Conservation (phyloP, 306 rosid genomes). For the Parietaria judaica region DNA sequence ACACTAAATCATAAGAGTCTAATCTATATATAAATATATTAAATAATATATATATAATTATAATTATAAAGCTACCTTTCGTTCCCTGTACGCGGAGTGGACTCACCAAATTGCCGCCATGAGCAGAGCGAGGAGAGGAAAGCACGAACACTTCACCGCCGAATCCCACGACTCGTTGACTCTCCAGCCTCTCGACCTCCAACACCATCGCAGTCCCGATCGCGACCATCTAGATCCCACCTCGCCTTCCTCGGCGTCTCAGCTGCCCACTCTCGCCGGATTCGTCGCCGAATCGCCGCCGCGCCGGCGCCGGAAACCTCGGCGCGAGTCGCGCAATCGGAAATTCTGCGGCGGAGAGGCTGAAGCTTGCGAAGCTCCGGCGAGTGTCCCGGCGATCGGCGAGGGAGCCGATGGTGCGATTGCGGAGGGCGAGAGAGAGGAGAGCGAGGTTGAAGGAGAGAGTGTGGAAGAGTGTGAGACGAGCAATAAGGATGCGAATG, state of each 20-base stretch:
- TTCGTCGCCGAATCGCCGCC: neutral
- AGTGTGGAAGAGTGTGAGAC: conserved; percentile 18
- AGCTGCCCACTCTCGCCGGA: conserved; percentile 6
- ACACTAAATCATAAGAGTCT: no score
- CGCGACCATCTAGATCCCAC: neutral
- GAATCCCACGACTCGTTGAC: conserved; percentile 1
- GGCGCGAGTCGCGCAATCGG: conserved; percentile 14
- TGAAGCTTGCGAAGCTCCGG: neutral
- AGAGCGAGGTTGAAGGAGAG: conserved; percentile 14
- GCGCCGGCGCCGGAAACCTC: conserved; percentile 7
- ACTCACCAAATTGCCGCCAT: neutral
- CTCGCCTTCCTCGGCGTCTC: conserved; percentile 12
- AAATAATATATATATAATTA: no score
- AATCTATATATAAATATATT: no score
- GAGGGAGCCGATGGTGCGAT: conserved; percentile 25
- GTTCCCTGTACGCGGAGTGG: no score
- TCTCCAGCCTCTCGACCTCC: conserved; percentile 1
- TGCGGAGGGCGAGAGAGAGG: conserved; percentile 6
- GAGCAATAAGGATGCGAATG: conserved; percentile 22
- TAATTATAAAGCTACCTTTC: no score
- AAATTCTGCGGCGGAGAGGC: conserved; percentile 9
- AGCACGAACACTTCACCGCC: neutral
- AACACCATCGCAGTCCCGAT: neutral
- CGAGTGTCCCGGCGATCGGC: conserved; percentile 21
- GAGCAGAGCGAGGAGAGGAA: neutral